A percentile compares a stretch with the other conserved stretches of the same genome.
Conservation (phyloP, 2,329 filamentous ascomycete genomes). For the Lanzia echinophila region DNA sequence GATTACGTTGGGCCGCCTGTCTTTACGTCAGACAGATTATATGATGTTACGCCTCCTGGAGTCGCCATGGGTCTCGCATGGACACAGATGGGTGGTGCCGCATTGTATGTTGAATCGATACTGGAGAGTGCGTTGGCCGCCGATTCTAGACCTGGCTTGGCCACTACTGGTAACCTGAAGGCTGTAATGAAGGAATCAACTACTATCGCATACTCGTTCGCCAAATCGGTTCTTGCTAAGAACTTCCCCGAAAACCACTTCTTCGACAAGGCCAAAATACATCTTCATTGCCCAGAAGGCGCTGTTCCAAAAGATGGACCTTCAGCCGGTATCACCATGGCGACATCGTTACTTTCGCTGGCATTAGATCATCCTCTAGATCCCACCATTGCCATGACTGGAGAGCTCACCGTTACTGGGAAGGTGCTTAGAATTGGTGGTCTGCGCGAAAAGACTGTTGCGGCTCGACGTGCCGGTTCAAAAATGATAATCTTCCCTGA, state of each 20-base stretch:
- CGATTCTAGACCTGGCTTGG: conserved; percentile 68
- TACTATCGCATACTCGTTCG: conserved; percentile 89
- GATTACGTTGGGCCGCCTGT: conserved; percentile 95
- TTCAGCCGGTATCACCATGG: conserved; percentile 95
- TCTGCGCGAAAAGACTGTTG: conserved; percentile 93
- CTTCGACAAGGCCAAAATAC: conserved; percentile 91
- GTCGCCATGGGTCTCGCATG: conserved; percentile 97
- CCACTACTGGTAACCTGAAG: conserved; percentile 92
- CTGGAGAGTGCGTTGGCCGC: conserved; percentile 74
- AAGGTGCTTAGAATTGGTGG: conserved; percentile 95
- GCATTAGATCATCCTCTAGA: conserved; percentile 72
- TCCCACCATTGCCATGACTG: conserved; percentile 93
- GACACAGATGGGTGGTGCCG: conserved; percentile 95
- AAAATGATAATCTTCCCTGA: conserved; percentile 91
- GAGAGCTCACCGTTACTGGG: conserved; percentile 91
- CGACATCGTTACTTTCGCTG: conserved; percentile 81
- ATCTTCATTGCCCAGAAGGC: conserved; percentile 93
- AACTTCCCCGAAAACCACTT: conserved; percentile 87
- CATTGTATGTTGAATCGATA: conserved; percentile 95
- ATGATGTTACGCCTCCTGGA: conserved; percentile 86
- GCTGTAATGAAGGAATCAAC: conserved; percentile 98
- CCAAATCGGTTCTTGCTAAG: conserved; percentile 80
- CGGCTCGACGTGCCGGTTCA: conserved; percentile 83
- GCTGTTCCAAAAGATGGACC: conserved; percentile 93
- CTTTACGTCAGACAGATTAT: conserved; percentile 91